These are phyloP conservation scores for Forsythia viridissima DNA, from an alignment of 257 asterid species.

Conservation along the genomic window DNA sequence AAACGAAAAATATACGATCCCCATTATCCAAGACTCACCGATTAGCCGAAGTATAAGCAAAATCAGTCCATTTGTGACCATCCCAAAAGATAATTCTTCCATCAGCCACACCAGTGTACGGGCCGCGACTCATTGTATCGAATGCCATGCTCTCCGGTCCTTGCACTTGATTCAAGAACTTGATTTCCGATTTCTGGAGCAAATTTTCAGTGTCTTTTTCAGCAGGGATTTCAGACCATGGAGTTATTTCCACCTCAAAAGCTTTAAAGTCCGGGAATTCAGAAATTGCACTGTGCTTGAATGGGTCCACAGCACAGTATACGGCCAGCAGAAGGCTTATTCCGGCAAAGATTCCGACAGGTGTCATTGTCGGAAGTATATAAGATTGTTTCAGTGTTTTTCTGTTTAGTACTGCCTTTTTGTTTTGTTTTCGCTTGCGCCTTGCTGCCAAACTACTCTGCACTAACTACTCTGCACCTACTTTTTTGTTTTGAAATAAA, in stretches of 20 bases:
- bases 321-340: constrained; percentile 56
- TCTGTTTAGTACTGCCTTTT: too few species aligned
- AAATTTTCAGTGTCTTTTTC: constrained; percentile 55
- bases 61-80: constrained; percentile 72
- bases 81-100: constrained; percentile 88
- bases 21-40: constrained; percentile 42
- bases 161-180: constrained; percentile 70
- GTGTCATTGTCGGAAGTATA: constrained; percentile 33
- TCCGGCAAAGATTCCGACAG: constrained; percentile 45
- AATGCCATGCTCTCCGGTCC: constrained; percentile 94
- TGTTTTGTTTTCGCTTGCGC: too few species aligned
- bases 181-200: constrained; percentile 82
- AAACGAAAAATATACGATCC: background rate
- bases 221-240: constrained; percentile 65
- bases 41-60: constrained; percentile 85
- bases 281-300: constrained; percentile 61
- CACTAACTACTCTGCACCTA: too few species aligned
- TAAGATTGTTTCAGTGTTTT: too few species aligned
- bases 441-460: too few species aligned
- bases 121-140: constrained; percentile 89
- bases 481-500: too few species aligned
- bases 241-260: constrained; percentile 62
- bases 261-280: constrained; percentile 67
- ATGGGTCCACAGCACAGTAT: constrained; percentile 91
- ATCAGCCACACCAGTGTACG: constrained; percentile 91